A percentile compares a stretch with the other conserved stretches of the same genome.
Evolutionary conservation across 805 yeast genomes (phyloP).

Genomic region (Sungouiozyma intestinalis): DNA sequence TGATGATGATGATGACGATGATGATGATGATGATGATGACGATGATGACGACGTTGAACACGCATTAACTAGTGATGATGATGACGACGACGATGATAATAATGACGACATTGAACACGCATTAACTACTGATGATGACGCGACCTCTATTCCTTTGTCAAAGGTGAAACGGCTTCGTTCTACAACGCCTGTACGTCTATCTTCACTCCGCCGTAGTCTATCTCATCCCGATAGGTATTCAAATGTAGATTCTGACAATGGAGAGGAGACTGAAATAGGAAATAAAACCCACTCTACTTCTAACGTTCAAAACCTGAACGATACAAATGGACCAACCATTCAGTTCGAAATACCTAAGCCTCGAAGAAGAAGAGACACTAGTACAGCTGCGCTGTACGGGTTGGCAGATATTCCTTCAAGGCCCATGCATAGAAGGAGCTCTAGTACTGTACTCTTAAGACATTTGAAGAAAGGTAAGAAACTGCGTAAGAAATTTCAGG

Average conservation of each 20-base stretch:
- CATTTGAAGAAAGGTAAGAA: constrained; percentile 14
- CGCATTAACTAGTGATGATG: neutral
- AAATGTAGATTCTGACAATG: neutral
- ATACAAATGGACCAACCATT: constrained; percentile 16
- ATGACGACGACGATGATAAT: constrained; percentile 3
- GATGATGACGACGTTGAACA: constrained; percentile 1
- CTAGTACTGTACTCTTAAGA: constrained; percentile 7
- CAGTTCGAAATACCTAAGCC: constrained; percentile 22
- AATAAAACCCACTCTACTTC: neutral
- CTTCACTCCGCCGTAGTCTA: neutral
- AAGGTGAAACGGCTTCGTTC: neutral
- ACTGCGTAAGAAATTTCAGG: constrained; percentile 11
- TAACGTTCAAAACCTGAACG: neutral
- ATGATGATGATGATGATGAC: neutral
- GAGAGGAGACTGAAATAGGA: neutral
- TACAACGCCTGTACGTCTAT: neutral
- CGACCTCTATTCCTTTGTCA: neutral
- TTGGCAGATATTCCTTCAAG: neutral
- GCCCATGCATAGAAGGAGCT: neutral
- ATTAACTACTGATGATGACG: neutral
- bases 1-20: neutral
- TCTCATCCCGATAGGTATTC: neutral
- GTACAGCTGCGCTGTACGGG: constrained; percentile 1
- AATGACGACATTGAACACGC: neutral
- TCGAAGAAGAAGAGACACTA: constrained; percentile 11